Evolutionary conservation across 495 filamentous ascomycete species (phyloP).

Genomic region (Staphylotrichum tortipilum): DNA sequence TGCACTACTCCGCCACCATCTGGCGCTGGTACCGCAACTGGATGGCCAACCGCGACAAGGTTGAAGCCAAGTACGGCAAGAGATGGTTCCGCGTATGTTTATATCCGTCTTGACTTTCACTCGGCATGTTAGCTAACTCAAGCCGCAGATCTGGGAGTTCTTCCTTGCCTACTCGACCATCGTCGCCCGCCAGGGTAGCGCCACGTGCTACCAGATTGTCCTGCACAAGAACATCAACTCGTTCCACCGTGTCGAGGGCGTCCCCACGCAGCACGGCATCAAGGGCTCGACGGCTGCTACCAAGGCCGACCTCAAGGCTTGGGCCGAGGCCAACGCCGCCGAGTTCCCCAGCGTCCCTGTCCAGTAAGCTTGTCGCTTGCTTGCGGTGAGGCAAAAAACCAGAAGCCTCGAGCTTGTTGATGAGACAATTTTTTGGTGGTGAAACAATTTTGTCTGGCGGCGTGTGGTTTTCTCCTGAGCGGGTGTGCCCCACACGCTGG

Average conservation of each 20-base stretch:
- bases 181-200: slow-evolving; percentile 81
- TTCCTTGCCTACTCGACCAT: slow-evolving; percentile 95
- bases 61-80: slow-evolving; percentile 89
- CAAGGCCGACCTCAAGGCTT: slow-evolving; percentile 34
- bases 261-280: slow-evolving; percentile 65
- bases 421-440: background rate
- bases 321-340: slow-evolving; percentile 38
- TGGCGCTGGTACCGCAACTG: slow-evolving; percentile 99
- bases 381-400: background rate
- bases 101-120: background rate
- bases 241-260: slow-evolving; percentile 84
- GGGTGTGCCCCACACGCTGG: background rate
- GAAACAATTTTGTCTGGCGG: background rate
- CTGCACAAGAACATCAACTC: slow-evolving; percentile 98
- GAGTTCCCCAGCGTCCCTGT: slow-evolving; percentile 33
- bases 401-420: background rate
- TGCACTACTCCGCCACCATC: slow-evolving; percentile 94
- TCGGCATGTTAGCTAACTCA: background rate
- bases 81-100: slow-evolving; percentile 86
- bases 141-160: slow-evolving; percentile 85
- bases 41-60: slow-evolving; percentile 92
- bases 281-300: slow-evolving; percentile 52
- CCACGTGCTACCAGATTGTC: slow-evolving; percentile 93
- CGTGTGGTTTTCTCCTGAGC: background rate
- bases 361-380: slow-evolving; percentile 18